Conservation (phyloP, 768 basidiomycete species). For the Russula olivacea region DNA sequence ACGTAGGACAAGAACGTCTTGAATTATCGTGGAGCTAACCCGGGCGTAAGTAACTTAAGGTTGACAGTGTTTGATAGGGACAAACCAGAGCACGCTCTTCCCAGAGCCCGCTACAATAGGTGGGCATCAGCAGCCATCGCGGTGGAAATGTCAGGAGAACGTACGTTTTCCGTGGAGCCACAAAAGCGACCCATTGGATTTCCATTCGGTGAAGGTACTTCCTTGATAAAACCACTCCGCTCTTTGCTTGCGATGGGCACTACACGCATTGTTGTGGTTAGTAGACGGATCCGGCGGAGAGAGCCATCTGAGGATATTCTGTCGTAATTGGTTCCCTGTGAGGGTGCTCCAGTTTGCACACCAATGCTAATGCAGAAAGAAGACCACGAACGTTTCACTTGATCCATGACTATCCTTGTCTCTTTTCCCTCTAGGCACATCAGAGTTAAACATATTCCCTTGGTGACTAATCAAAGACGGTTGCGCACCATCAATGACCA, state of each 20-base stretch:
- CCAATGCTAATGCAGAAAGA: no score
- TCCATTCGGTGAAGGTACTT: not conserved
- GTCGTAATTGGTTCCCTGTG: not conserved
- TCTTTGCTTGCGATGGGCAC: not conserved
- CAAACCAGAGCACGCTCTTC: slow-evolving; percentile 1
- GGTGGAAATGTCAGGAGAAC: not conserved
- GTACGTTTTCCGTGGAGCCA: slow-evolving; percentile 1
- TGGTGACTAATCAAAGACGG: no score
- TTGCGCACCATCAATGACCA: not conserved
- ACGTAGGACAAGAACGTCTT: not conserved
- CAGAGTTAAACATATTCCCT: not conserved
- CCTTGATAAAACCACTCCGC: not conserved
- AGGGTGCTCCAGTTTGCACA: not conserved
- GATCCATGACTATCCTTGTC: not conserved
- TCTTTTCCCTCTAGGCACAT: not conserved
- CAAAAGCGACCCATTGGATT: not conserved
- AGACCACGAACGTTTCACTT: not conserved
- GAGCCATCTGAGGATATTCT: not conserved
- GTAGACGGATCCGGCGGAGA: not conserved
- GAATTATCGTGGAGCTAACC: not conserved
- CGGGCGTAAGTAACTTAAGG: not conserved
- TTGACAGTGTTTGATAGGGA: not conserved
- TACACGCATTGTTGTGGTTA: not conserved
- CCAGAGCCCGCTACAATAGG: not conserved
- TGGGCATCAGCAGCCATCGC: not conserved